A percentile compares a stretch with the other conserved stretches of the same genome.
These are phyloP conservation scores for Cryptococcus floricola DNA, from an alignment of 1,284 basidiomycete species.

Conservation along the genomic window DNA sequence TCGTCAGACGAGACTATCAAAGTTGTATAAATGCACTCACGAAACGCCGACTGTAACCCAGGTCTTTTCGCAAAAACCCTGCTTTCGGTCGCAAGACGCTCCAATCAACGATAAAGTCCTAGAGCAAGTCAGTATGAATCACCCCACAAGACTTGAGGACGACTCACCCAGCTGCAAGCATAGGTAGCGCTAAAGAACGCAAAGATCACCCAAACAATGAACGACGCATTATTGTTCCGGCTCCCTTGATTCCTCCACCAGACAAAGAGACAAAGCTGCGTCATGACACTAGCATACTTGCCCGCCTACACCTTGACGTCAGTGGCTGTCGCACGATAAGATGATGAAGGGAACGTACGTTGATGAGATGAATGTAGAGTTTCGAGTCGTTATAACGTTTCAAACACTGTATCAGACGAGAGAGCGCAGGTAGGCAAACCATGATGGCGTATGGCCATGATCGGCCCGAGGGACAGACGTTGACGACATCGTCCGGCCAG, in stretches of 20 bases:
- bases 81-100: slow-evolving; percentile 63
- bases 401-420: slow-evolving; percentile 78
- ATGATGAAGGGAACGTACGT: slow-evolving; percentile 54
- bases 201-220: slow-evolving; percentile 62
- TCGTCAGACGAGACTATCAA: slow-evolving; percentile 9
- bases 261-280: slow-evolving; percentile 64
- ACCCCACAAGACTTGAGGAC: slow-evolving; percentile 19
- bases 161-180: slow-evolving; percentile 68
- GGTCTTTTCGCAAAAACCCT: slow-evolving; percentile 67
- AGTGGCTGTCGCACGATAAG: not conserved
- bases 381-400: slow-evolving; percentile 78
- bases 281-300: slow-evolving; percentile 68
- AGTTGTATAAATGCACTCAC: slow-evolving; percentile 10
- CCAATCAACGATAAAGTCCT: slow-evolving; percentile 59
- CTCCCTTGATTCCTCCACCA: slow-evolving; percentile 63
- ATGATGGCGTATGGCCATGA: slow-evolving; percentile 57
- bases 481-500: slow-evolving; percentile 42
- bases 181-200: slow-evolving; percentile 66
- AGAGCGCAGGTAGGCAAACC: slow-evolving; percentile 49
- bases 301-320: slow-evolving; percentile 57
- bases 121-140: not conserved
- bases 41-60: slow-evolving; percentile 60
- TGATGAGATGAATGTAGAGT: slow-evolving; percentile 74
- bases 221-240: slow-evolving; percentile 51
- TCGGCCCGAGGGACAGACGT: slow-evolving; percentile 63